Base-by-base conservation (phyloP, 2,329 filamentous ascomycete species). In the Apiospora rasikravindrae region DNA sequence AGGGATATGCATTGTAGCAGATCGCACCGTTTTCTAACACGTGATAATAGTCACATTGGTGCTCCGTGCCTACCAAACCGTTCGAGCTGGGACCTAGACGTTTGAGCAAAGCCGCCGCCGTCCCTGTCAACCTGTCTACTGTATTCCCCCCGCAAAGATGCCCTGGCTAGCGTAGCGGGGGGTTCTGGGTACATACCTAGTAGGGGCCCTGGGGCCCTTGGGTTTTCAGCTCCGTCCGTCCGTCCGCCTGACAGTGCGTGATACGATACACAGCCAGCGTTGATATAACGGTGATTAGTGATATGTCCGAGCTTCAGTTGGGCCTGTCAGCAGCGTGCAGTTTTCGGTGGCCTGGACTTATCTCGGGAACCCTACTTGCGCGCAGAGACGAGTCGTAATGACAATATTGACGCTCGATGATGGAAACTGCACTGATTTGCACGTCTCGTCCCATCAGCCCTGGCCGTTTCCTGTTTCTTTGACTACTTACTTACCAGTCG, bases 261-360 rank as follows among this genome's bases (percentile, higher is more conserved):
- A 57, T 57, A 57, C 45, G 45, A n/a, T n/a, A 26, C n/a, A 51
- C 49, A 29, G 51, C 51, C 51, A 33, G 24, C 4, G 51, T 33
- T 26, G 5, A 57, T 33, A 37, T 33, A 61, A 33, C 19, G 53
- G 16, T 61, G 53, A 61, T 61, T 61, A 61, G 53, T 61, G 53
- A 61, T 61, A 37, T 8, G 57, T 40, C 57, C 57, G 33, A 64
- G 57, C 57, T 40, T 64, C 57, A 64, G 57, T 64, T 64, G 57
- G 22, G 16, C 33, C 40, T 64, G 57, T 64, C 57, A 64, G 57
- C 57, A 64, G 33, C 57, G 19, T 64, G 57, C 57, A 64, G 57
- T 37, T 49, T 47, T 24, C 29, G 10, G 33, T 13, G 57, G 57
- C 29, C 57, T 64, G 57, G 57, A 64, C 57, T 64, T 64, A 64